Conservation (phyloP, 768 basidiomycete species). For the Gyrodon lividus region DNA sequence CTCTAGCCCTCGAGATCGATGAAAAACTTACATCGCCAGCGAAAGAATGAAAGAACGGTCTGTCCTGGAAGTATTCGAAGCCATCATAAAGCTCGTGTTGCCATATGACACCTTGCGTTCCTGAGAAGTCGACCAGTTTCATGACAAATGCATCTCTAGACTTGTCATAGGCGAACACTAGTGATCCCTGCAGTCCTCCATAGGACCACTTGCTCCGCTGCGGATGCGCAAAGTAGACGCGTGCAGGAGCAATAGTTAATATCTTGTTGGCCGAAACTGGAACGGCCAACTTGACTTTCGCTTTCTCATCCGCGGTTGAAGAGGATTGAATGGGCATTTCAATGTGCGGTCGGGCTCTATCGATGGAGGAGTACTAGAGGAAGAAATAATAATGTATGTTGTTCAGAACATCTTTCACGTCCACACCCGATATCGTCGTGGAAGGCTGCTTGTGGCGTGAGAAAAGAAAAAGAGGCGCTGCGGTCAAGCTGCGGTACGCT, state of each 20-base stretch:
- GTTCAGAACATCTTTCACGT: slow-evolving; percentile 6
- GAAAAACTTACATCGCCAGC: slow-evolving; percentile 78
- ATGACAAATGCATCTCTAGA: slow-evolving; percentile 57
- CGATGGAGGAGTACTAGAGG: not conserved
- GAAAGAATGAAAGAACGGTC: slow-evolving; percentile 91
- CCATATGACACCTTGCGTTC: slow-evolving; percentile 89
- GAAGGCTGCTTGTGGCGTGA: slow-evolving; percentile 13
- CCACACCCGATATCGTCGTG: too few species aligned
- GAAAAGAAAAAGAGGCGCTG: not conserved
- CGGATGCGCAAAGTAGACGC: slow-evolving; percentile 90
- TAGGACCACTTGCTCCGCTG: slow-evolving; percentile 80
- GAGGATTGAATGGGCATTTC: slow-evolving; percentile 74
- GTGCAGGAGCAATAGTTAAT: slow-evolving; percentile 72
- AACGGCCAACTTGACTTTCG: slow-evolving; percentile 65
- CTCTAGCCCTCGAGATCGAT: not conserved
- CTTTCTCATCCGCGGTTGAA: slow-evolving; percentile 73
- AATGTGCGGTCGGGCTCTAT: not conserved
- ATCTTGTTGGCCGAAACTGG: slow-evolving; percentile 68
- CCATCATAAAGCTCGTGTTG: slow-evolving; percentile 86
- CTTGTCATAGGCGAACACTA: slow-evolving; percentile 69
- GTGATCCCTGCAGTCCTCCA: slow-evolving; percentile 81
- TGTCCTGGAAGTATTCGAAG: slow-evolving; percentile 78
- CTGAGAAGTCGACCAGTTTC: slow-evolving; percentile 79
- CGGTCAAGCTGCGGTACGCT: too few species aligned
- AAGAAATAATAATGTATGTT: not conserved